Evolutionary conservation across 495 filamentous ascomycete genomes (phyloP), one percentile per base, ranked within the genome.

Genomic region (Oidiodendron maius): DNA sequence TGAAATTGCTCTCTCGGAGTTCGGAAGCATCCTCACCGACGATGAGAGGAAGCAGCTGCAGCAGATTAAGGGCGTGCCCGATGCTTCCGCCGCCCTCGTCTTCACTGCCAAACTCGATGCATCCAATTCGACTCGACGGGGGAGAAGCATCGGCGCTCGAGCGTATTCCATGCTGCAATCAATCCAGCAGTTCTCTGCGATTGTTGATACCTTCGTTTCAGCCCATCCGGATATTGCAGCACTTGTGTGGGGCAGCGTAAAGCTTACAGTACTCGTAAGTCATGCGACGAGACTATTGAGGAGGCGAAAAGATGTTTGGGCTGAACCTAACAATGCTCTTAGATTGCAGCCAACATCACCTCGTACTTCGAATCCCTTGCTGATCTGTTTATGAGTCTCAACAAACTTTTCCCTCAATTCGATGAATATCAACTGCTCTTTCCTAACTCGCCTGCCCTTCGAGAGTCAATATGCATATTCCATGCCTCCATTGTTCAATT

Each of bases 231-330:
- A 36, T 17, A 57, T 64, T 41, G 66, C 64, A 1, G 66, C 64
- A 32, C 56, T 68, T 15, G 51, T 70, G n/a, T 70, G 66, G 66
- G 66, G 66, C 15, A 61, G 58, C 15, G 52, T 66, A 3, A 60
- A 61, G 43, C 51, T 60, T 17, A 56, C 65, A 15, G 38, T 68
- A 44, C 44, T 53, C 26, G 50, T 53, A 42, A 42, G 44, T 41
- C 10, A 30, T 41, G 18, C 21, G 28, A 16, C n/a, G 24, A 38
- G 38, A 36, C 40, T n/a, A n/a, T 15, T 36, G n/a, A 22, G 40
- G 12, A 39, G 8, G 15, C 16, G 44, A 47, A 40, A 28, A 13
- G 15, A 20, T 42, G 40, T 44, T 30, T 32, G 18, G 36, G 21
- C 17, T 16, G 26, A 45, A 38, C 48, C 15, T 48, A 38, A 52